Evolutionary conservation across 2,329 filamentous ascomycete genomes (phyloP).

Genomic region (Fusarium sp.): DNA sequence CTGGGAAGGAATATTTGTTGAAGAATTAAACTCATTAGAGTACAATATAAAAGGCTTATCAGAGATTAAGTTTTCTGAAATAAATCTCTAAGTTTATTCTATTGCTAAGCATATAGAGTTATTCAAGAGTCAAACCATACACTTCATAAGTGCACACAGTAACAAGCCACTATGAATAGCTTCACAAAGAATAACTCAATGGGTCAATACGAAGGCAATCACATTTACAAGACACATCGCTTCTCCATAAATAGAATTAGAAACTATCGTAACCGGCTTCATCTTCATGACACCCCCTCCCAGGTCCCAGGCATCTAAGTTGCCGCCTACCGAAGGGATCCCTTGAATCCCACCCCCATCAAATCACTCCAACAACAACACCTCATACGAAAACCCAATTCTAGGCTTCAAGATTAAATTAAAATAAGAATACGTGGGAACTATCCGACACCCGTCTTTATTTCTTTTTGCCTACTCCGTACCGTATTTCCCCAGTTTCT

Average conservation of each 20-base stretch:
- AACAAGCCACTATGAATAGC: not conserved
- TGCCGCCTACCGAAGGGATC: not conserved
- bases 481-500: not conserved
- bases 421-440: conserved; percentile 1
- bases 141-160: no score
- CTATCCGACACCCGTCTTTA: not conserved
- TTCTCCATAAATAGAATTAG: not conserved
- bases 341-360: no score
- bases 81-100: not conserved
- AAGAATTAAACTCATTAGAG: not conserved
- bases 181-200: not conserved
- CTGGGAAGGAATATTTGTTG: not conserved
- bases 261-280: not conserved
- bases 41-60: not conserved
- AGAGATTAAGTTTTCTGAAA: not conserved
- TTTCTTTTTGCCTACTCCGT: not conserved
- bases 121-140: no score
- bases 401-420: conserved; percentile 17
- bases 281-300: not conserved
- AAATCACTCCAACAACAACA: conserved; percentile 1
- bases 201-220: not conserved
- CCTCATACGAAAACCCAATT: not conserved
- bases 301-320: conserved; percentile 2
- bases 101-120: no score
- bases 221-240: not conserved